Evolutionary conservation across 371 early-diverging fungal genomes (phyloP), one percentile per base, ranked within the genome.

Genomic region (Antonospora locustae): DNA sequence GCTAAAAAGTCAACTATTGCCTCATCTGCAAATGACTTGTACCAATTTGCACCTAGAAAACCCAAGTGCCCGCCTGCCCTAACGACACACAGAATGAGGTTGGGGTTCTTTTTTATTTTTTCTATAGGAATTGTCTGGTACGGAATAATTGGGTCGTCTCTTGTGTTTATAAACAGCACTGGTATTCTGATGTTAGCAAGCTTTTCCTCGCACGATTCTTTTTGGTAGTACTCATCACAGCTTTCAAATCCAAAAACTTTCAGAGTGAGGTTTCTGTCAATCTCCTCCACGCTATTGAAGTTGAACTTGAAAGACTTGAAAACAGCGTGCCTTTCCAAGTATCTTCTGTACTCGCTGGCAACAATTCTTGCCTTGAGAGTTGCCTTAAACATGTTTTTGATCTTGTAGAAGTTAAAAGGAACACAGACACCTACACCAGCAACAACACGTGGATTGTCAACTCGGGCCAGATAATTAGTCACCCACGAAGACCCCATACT

Each of bases 31-130:
- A 51, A 50, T 1, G 67, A 63, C 12, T 46, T 39, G 22, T 58
- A 38, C 6, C 27, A 43, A 14, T 20, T 48, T 40, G 66, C 63
- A 6, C 58, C 58, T 22, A 66, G 37, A 43, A 85, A 90, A 2
- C 90, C 95, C 40, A 91, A 73, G 67, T 91, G 95, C 3, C 92
- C 95, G 45, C 95, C 95, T 29, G 75, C 70, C 16, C 73, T 66
- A 0, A 87, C 86, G 5, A 84, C 80, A 0, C 85, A 88, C n/a
- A 94, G 66, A 1, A 89, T 46, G 27, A 86, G 78, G 67, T 83
- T 77, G 12, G 85, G 85, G 63, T 92, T 94, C 16, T 72, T 63
- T 50, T 66, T 61, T 55, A 78, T 75, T 63, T 83, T 83, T 32
- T 83, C 78, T 23, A 71, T 75, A 1, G 90, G 88, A 14, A 87